These are phyloP conservation scores for Boletus insuetus DNA, from an alignment of 768 basidiomycete genomes.

Conservation along the genomic window DNA sequence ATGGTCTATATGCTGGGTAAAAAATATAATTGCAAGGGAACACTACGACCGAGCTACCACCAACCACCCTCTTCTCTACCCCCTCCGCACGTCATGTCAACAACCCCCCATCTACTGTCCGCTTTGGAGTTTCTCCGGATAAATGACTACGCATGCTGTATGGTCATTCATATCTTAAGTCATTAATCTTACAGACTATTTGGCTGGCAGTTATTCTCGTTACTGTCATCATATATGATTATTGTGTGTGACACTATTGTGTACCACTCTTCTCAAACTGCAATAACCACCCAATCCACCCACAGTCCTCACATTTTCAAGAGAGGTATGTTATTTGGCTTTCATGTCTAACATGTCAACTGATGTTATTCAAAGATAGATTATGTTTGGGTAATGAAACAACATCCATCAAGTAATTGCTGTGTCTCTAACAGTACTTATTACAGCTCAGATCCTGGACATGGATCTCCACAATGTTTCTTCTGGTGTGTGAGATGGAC, in stretches of 20 bases:
- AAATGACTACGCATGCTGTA: neutral
- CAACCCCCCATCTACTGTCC: neutral
- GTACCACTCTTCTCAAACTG: neutral
- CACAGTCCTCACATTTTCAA: conserved; percentile 1
- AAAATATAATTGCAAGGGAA: neutral
- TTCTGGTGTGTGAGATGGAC: neutral
- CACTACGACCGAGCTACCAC: neutral
- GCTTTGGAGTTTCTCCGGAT: neutral
- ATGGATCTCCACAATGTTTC: neutral
- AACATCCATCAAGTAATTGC: neutral
- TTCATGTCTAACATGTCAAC: neutral
- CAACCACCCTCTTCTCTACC: no score
- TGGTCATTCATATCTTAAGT: neutral
- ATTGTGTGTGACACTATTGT: neutral
- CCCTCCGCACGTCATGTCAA: no score
- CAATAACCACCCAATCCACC: neutral
- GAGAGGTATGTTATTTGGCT: neutral
- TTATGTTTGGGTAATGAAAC: neutral
- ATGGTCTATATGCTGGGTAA: no score
- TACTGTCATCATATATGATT: neutral
- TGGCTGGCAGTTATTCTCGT: neutral
- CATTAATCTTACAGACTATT: neutral
- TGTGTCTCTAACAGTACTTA: neutral
- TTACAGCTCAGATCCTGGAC: neutral
- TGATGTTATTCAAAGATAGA: neutral